These are phyloP conservation scores for Hypomontagnella monticulosa DNA, from an alignment of 495 filamentous ascomycete genomes.

Conservation along the genomic window DNA sequence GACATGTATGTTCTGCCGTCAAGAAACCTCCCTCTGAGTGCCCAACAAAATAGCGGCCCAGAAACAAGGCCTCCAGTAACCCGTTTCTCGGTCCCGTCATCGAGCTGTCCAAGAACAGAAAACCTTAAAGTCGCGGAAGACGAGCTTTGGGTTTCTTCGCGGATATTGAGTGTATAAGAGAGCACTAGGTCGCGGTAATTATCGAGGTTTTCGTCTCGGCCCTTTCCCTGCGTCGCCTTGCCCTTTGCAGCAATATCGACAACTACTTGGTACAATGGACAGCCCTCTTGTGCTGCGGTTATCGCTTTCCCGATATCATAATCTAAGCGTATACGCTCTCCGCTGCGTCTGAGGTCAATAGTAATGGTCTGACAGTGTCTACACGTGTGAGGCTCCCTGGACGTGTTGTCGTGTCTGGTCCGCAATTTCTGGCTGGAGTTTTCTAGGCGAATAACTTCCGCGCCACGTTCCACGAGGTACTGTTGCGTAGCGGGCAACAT, in stretches of 20 bases:
- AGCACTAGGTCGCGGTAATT: background rate
- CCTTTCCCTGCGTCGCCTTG: background rate
- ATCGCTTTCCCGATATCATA: constrained; percentile 15
- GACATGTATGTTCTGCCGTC: background rate
- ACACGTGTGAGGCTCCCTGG: constrained; percentile 14
- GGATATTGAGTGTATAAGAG: too few relatives aligned
- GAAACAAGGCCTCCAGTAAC: too few relatives aligned
- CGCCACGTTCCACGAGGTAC: too few relatives aligned
- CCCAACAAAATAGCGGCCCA: too few relatives aligned
- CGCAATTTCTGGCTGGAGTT: too few relatives aligned
- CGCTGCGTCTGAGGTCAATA: constrained; percentile 7
- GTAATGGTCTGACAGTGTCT: constrained; percentile 15
- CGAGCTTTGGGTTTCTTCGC: too few relatives aligned
- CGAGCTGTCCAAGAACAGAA: too few relatives aligned
- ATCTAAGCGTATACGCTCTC: background rate
- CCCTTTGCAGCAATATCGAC: background rate
- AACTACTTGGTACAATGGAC: constrained; percentile 29
- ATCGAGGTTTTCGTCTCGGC: background rate
- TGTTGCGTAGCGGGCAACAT: too few relatives aligned
- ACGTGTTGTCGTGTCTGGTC: background rate
- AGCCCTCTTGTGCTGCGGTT: constrained; percentile 23
- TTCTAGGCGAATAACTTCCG: too few relatives aligned
- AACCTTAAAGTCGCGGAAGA: too few relatives aligned
- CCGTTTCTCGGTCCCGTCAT: too few relatives aligned
- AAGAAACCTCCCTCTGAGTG: background rate